Evolutionary conservation across 371 early-diverging fungal genomes (phyloP).

Genomic region (Apophysomyces elegans): DNA sequence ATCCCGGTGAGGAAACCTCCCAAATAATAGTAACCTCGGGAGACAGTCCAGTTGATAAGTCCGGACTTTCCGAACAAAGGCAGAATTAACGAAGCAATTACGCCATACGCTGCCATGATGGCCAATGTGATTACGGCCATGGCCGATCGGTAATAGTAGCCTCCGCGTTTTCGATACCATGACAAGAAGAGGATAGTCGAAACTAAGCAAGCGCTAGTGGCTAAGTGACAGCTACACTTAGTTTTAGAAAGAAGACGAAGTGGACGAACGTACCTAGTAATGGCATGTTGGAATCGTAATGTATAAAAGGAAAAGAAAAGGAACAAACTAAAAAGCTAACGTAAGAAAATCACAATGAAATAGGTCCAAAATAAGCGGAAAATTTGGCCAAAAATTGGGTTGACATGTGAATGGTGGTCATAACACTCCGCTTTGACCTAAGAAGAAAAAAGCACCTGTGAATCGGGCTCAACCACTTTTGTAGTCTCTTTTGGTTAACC

Average conservation of each 20-base stretch:
- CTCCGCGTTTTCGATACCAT: constrained; percentile 34
- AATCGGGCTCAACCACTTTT: too few relatives aligned
- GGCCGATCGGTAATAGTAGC: constrained; percentile 37
- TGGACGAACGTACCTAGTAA: background rate
- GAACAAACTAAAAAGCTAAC: background rate
- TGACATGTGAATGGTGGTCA: constrained; percentile 6
- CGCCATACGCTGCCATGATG: constrained; percentile 47
- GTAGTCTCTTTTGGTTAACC: too few relatives aligned
- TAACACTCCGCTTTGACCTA: background rate
- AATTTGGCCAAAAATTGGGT: constrained; percentile 4
- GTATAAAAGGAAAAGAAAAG: background rate
- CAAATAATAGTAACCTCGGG: constrained; percentile 55
- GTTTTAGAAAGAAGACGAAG: background rate
- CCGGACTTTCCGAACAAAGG: constrained; percentile 51
- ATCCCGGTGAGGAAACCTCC: constrained; percentile 61
- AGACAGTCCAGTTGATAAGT: constrained; percentile 66
- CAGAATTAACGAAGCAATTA: constrained; percentile 48
- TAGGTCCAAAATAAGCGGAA: background rate
- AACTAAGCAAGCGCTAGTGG: background rate
- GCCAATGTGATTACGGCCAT: constrained; percentile 29
- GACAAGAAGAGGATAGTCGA: background rate
- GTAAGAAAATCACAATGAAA: background rate
- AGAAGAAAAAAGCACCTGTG: background rate
- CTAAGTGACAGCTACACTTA: background rate
- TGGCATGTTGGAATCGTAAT: background rate